These are phyloP conservation scores for Nakazawaea ernobii DNA, from an alignment of 805 yeast species.

Conservation along the genomic window DNA sequence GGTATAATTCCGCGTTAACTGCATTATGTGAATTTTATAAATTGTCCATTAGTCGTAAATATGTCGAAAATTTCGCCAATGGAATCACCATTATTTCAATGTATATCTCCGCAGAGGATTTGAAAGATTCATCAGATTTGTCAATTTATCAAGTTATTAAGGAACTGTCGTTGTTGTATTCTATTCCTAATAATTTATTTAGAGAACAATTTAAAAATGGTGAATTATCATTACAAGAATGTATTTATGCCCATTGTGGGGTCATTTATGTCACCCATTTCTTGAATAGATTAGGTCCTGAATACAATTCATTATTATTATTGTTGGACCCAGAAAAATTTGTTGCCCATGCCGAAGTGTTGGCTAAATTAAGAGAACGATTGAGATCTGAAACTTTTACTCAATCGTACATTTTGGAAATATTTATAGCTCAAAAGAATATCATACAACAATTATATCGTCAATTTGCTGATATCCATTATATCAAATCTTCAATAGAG, in stretches of 20 bases:
- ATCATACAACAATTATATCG: constrained; percentile 80
- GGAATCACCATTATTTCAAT: constrained; percentile 83
- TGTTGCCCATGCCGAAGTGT: constrained; percentile 66
- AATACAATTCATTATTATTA: constrained; percentile 63
- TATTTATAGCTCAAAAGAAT: constrained; percentile 62
- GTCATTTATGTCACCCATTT: constrained; percentile 91
- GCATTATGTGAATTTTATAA: constrained; percentile 87
- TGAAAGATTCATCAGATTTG: constrained; percentile 49
- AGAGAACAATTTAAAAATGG: constrained; percentile 66
- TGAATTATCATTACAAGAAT: constrained; percentile 86
- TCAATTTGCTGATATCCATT: constrained; percentile 87
- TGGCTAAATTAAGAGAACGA: constrained; percentile 78
- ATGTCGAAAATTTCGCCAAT: constrained; percentile 89
- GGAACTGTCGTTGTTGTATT: constrained; percentile 88
- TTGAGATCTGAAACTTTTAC: constrained; percentile 92
- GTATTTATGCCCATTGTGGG: constrained; percentile 91
- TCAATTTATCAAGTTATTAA: constrained; percentile 85
- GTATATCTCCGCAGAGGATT: constrained; percentile 65
- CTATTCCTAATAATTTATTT: constrained; percentile 85
- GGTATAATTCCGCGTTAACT: constrained; percentile 81
- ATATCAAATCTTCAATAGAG: constrained; percentile 63
- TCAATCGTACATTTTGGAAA: constrained; percentile 72
- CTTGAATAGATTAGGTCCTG: constrained; percentile 89
- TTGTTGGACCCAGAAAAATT: constrained; percentile 59
- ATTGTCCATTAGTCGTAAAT: constrained; percentile 78